Evolutionary conservation across 306 rosid species (phyloP).

Genomic region (Malus sieversii): DNA sequence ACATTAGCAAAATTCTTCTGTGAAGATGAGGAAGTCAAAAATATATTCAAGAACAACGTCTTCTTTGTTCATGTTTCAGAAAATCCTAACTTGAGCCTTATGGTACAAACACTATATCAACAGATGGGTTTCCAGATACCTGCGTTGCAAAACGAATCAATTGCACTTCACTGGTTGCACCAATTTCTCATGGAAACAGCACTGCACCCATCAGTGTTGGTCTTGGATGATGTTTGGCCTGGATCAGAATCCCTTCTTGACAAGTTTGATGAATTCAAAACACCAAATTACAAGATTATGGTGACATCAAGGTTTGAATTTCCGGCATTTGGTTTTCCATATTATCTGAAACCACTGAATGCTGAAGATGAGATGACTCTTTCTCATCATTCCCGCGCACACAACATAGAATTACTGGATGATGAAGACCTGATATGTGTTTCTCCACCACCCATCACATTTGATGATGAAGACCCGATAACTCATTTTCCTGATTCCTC

Average conservation of each 20-base stretch:
- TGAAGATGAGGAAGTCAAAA: background rate
- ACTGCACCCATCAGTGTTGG: background rate
- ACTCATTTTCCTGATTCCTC: background rate
- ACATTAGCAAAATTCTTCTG: background rate
- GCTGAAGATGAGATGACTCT: background rate
- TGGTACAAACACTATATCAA: conserved; percentile 23
- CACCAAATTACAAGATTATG: conserved; percentile 28
- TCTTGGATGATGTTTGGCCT: conserved; percentile 1
- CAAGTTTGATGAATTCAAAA: conserved; percentile 19
- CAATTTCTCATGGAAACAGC: background rate
- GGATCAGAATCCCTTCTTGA: conserved; percentile 12
- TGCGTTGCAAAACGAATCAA: conserved; percentile 27
- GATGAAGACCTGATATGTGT: background rate
- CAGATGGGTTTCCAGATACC: background rate
- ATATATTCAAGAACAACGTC: background rate
- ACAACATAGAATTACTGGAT: background rate
- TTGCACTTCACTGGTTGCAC: conserved; percentile 20
- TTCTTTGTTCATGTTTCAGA: background rate
- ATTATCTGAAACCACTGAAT: background rate
- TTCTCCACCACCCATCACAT: background rate
- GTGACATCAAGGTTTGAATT: background rate
- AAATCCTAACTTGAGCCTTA: background rate
- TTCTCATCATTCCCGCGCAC: background rate
- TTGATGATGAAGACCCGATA: too few species aligned
- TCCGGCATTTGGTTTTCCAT: conserved; percentile 11